Evolutionary conservation across 305 asterid genomes (phyloP), one percentile per base, ranked within the genome.

Genomic region (Andrographis paniculata): DNA sequence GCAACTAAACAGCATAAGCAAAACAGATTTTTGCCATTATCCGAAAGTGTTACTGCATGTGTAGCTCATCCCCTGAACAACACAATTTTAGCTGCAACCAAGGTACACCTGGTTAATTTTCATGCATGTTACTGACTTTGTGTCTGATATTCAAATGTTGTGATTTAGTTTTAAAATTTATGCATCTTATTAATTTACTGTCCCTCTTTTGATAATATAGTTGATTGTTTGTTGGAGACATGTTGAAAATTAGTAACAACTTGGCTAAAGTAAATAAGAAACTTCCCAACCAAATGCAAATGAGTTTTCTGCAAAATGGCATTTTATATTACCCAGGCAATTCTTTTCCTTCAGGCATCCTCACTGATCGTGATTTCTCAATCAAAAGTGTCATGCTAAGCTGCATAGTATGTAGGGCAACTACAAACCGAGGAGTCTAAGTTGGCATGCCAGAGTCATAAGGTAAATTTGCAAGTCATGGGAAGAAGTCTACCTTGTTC

Each of bases 61-160:
- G 72, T 68, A 16, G 75, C 77, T 56, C 97, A 89, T 74, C 95
- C 97, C 52, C 61, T 70, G 39, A 73, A 67, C 47, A 85, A 87
- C 55, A 71, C 87, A 70, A 72, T 89, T 68, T 79, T 85, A 24
- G 94, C 84, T 43, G 97, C 95, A 78, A 84, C 97, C 45, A 63
- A 72, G 95, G 97, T 82, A 52, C 24, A 33, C 48, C 48, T 50
- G 35, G 48, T 46, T 48, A n/a, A n/a, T n/a, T n/a, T n/a, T n/a
- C n/a, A n/a, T n/a, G n/a, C n/a, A n/a, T n/a, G n/a, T n/a, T n/a
- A n/a, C n/a, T n/a, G n/a, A n/a, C n/a, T n/a, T n/a, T n/a, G n/a
- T n/a, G n/a, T n/a, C n/a, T n/a, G n/a, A n/a, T n/a, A n/a, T n/a
- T n/a, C n/a, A n/a, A n/a, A n/a, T 46, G 55, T 42, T 47, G 20